phyloP scores from a whole-genome alignment of 305 asterid genomes.

The Solanum hybrid region DNA sequence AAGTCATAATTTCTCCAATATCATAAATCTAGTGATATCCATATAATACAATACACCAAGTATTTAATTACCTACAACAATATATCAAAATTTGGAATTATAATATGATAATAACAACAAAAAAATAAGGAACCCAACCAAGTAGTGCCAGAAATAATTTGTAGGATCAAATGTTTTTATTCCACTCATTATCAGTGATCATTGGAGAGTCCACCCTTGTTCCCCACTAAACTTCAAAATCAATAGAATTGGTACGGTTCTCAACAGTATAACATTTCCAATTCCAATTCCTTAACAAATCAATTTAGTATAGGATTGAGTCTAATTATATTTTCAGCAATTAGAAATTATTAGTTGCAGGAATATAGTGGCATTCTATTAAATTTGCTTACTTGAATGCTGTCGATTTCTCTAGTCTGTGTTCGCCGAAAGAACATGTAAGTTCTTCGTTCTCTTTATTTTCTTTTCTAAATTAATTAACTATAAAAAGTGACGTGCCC shows the following conservation, averaged over 20 bases:
- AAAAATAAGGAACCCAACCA: background rate
- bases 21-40: background rate
- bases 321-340: background rate
- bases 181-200: background rate
- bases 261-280: background rate
- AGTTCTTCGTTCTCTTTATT: background rate
- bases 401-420: background rate
- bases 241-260: background rate
- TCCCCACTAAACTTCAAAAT: background rate
- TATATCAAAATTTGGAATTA: too few relatives aligned
- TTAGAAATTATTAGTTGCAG: background rate
- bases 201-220: background rate
- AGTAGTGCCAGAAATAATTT: background rate
- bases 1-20: background rate
- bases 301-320: background rate
- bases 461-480: background rate
- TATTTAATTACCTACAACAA: background rate
- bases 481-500: too few relatives aligned
- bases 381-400: background rate
- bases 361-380: background rate
- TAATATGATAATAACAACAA: background rate
- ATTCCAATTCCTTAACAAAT: background rate
- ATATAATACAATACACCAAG: background rate
- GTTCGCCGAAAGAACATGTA: background rate
- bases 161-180: background rate